Conservation (phyloP, 306 rosid species). For the Quercus wislizeni region DNA sequence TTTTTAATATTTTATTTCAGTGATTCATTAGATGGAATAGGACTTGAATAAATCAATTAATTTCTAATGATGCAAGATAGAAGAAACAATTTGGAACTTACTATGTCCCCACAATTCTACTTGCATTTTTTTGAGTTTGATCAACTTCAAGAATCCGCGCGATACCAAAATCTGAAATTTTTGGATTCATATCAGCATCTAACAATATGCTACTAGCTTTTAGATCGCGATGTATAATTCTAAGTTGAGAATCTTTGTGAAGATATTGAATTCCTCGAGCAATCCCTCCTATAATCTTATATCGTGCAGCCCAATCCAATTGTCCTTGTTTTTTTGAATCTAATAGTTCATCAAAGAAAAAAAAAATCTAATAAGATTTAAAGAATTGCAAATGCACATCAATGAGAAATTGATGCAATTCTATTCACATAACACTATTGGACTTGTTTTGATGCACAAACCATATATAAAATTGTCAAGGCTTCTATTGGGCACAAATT, state of each 20-base stretch:
- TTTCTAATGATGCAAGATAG: not conserved
- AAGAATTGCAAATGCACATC: not conserved
- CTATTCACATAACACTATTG: not conserved
- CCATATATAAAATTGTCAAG: constrained; percentile 17
- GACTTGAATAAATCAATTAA: not conserved
- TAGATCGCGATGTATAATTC: no score
- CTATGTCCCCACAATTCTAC: no score
- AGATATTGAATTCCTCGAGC: constrained; percentile 29
- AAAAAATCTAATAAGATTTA: not conserved
- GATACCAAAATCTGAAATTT: no score
- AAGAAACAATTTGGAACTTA: not conserved
- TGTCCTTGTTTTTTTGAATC: constrained; percentile 3
- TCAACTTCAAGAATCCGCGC: constrained; percentile 5
- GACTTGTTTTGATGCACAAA: constrained; percentile 10
- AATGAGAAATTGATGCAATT: not conserved
- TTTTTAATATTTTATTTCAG: no score
- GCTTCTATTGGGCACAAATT: not conserved
- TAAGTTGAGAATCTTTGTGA: constrained; percentile 31
- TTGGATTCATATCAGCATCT: no score
- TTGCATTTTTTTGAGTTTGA: constrained; percentile 3
- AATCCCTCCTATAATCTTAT: constrained; percentile 30
- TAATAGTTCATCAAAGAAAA: not conserved
- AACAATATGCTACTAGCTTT: no score
- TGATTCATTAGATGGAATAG: no score
- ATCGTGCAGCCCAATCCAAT: constrained; percentile 29